Base-by-base conservation (phyloP, 1,284 basidiomycete species). In the Lentinus polychrous region DNA sequence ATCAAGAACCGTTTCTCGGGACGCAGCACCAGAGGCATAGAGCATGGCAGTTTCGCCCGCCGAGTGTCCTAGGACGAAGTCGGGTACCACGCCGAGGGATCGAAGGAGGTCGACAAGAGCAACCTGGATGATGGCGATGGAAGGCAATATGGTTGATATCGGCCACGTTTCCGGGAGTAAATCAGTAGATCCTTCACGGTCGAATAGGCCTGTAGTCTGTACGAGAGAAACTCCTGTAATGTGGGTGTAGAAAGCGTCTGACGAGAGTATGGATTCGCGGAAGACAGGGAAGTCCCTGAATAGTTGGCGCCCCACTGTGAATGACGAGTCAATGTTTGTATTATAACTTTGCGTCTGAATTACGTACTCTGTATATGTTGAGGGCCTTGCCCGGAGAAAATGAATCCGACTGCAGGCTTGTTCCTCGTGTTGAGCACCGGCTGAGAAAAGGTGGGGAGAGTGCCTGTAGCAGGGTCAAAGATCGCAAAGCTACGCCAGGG, bases 101-200 rank as follows among this genome's bases (percentile, higher is more conserved):
- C 50, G 46, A 0, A 75, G 55, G 1, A 69, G 57, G 43, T 76
- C 74, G 46, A 68, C 63, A 2, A 74, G 52, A 0, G 72, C 74
- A 3, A 75, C 67, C 52, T 76, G 74, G 48, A 73, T 45, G 43
- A 75, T 70, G 0, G 68, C 57, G 8, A 75, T 48, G 0, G 71
- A 60, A 2, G 70, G 67, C 2, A 71, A 55, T 2, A 60, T 72
- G 8, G 71, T 49, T 1, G 49, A 46, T 24, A 65, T 61, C 2
- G 67, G 68, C 51, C 66, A 64, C 2, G 64, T 59, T 7, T 65
- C 62, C 56, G 62, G 65, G 12, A 65, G 55, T 1, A 51, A 51
- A 5, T 49, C 40, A 14, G 48, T 33, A 11, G 56, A 43, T 23
- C 46, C 23, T 0, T 33, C 35, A 6, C 54, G 50, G 8, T 48